Evolutionary conservation across 192 early-diverging fungal genomes (phyloP), one percentile per base, ranked within the genome.

Genomic region (Coemansia sp.): DNA sequence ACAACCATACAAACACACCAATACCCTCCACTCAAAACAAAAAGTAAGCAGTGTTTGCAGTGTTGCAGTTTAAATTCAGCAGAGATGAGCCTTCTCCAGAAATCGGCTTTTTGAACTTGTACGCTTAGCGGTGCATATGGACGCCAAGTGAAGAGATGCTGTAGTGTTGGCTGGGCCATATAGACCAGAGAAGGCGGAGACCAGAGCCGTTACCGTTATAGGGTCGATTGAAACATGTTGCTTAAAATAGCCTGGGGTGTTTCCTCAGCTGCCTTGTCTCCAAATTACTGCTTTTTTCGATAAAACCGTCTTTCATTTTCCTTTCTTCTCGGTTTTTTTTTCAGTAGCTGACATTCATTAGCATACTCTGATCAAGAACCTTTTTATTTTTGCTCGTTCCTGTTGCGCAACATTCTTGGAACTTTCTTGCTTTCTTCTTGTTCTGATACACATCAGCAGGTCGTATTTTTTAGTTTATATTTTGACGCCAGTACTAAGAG

Each of bases 201-300:
- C 45, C 9, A 17, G 51, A 52, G 51, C 51, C 1, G 51, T 52
- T 28, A 28, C 22, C 22, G 22, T 28, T 28, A 28, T 28, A 28
- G 22, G 22, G 43, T 51, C 2, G 45, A 9, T 18, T 54, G 52
- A n/a, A 20, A 32, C 18, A n/a, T 57, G 65, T 43, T 38, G 37
- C 57, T 55, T 18, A n/a, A 67, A 67, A 67, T 67, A 67, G 66
- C 56, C 36, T n/a, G 22, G 17, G 37, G 54, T 18, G 36, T 62
- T 22, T 5, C 34, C 56, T 51, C 57, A 15, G 45, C 12, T 12
- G 45, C 45, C 45, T 48, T 48, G 45, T 48, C 17, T 48, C 45
- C 45, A 48, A 48, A 48, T 48, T 48, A 48, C 45, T 48, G 45
- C 4, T 1, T 48, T 48, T 48, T 48, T 48, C 14, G 45, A 48